A percentile compares a stretch with the other conserved stretches of the same genome.
phyloP scores from a whole-genome alignment of 257 asterid genomes.

The Leonotis leonurus region DNA sequence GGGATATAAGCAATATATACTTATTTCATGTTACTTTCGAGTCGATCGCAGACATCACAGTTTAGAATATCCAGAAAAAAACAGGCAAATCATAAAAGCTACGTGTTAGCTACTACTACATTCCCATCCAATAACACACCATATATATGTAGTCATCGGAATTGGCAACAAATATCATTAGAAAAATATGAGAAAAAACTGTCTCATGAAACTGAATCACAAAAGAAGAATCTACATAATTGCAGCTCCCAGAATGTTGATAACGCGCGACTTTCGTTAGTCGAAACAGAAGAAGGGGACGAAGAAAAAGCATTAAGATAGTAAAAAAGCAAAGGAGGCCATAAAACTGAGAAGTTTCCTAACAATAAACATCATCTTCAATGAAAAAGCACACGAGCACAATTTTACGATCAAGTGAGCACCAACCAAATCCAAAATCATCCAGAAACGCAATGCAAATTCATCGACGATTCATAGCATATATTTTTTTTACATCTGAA shows the following conservation, averaged over 20 bases:
- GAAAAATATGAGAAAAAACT: neutral
- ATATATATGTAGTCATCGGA: neutral
- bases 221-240: conserved; percentile 8
- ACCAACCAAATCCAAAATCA: conserved; percentile 2
- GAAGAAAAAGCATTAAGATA: neutral
- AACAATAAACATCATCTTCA: neutral
- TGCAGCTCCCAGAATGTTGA: neutral
- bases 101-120: neutral
- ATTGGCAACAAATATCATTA: neutral
- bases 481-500: neutral
- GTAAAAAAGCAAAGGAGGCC: neutral
- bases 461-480: conserved; percentile 5
- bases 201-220: neutral
- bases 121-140: neutral
- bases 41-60: neutral
- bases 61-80: neutral
- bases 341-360: neutral
- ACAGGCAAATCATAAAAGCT: neutral
- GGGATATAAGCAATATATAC: neutral
- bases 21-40: neutral
- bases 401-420: neutral
- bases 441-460: neutral
- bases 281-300: neutral
- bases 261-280: neutral
- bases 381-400: neutral